Base-by-base conservation (phyloP, 2,329 filamentous ascomycete species). In the Beauveria varroae region DNA sequence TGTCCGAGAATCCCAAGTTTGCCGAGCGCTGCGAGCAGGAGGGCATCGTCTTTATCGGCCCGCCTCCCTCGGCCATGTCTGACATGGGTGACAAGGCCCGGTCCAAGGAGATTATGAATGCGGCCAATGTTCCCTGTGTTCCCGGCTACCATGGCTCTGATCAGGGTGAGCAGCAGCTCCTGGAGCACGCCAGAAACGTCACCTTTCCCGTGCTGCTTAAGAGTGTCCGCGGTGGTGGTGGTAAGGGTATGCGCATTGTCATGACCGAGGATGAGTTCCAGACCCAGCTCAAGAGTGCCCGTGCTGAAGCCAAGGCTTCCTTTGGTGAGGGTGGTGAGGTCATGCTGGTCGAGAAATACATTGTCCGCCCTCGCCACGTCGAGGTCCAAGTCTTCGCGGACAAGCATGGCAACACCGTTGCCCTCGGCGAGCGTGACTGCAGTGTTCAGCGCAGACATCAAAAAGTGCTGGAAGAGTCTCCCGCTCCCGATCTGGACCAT, bases 21-120 rank as follows among this genome's bases (percentile, higher is more conserved):
- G 95, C 95, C 3, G 86, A 86, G 68, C 87, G 90, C 72, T 98
- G 93, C 73, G 88, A 90, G 68, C 87, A 95, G 68, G 93, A 93
- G 50, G 95, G 95, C 12, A 83, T 99, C 65, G 87, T 93, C 60
- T 99, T 99, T 72, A 96, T 99, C 68, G 95, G 95, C 0, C 95
- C 95, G 1, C 92, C 95, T 3, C 86, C 87, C 30, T 82, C 85
- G 57, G 93, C 93, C 67, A 92, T 90, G 70, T 79, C 88, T 62
- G 91, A 92, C 63, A 96, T 97, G 93, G 93, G 93, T 55, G 91
- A 96, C 77, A 96, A 97, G 78, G 92, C 88, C 60, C 82, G 89
- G 63, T 95, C 90, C 57, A 99, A 99, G 75, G 90, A 96, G 72
- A 97, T 99, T 71, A 98, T 99, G 95, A 91, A 85, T 40, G 86